Conservation (phyloP, 352 stramenopile genomes). For the Globisporangium mamillatum region DNA sequence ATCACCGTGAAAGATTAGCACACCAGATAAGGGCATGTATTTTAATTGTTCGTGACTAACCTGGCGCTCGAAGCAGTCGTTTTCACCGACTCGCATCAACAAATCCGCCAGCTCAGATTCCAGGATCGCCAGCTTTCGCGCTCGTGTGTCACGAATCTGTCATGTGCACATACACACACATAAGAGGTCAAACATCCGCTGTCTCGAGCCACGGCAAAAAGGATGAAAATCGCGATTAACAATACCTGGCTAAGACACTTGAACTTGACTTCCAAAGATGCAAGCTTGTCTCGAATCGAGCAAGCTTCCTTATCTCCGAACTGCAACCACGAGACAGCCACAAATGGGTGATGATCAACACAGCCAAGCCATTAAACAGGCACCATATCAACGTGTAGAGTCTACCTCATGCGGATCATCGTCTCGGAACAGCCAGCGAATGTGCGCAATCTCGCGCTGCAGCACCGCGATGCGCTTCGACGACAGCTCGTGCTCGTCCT, state of each 20-base stretch:
- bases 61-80: background rate
- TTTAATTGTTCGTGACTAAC: background rate
- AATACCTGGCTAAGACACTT: constrained; percentile 37
- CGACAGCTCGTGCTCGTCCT: constrained; percentile 20
- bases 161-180: background rate
- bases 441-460: constrained; percentile 32
- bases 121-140: background rate
- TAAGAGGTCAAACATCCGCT: background rate
- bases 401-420: constrained; percentile 22
- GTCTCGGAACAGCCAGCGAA: constrained; percentile 32
- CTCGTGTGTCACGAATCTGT: constrained; percentile 14
- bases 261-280: constrained; percentile 36
- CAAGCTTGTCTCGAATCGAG: constrained; percentile 31
- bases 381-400: background rate
- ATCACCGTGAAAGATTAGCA: background rate
- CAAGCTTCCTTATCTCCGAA: constrained; percentile 8
- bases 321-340: background rate
- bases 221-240: too few species aligned
- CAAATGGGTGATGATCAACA: background rate
- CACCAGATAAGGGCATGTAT: background rate
- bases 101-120: constrained; percentile 3
- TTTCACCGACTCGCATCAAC: background rate
- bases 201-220: background rate
- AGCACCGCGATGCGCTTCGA: constrained; percentile 24
- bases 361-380: background rate